Conservation (phyloP, 202 grass and related monocot genomes). For the Carex arenaria region DNA sequence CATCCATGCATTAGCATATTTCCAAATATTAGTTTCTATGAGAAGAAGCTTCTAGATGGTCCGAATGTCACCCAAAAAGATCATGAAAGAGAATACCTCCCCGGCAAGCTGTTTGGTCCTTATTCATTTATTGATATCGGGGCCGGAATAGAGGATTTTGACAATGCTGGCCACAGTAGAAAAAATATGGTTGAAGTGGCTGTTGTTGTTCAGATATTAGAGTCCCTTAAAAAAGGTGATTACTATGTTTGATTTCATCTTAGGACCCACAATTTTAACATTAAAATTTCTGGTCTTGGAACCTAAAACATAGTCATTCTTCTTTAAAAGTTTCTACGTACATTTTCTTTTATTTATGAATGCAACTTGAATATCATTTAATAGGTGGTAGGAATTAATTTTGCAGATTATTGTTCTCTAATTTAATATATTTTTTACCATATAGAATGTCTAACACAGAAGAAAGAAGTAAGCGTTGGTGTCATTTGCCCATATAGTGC, state of each 20-base stretch:
- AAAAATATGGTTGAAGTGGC: constrained; percentile 50
- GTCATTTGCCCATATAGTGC: constrained; percentile 67
- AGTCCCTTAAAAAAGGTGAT: constrained; percentile 34
- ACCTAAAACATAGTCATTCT: not conserved
- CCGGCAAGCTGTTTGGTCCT: constrained; percentile 38
- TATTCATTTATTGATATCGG: constrained; percentile 69
- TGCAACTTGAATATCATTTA: not conserved
- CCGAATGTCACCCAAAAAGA: constrained; percentile 33
- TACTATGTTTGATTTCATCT: not conserved
- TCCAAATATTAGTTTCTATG: constrained; percentile 47
- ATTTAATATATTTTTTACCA: not conserved
- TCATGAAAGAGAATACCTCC: constrained; percentile 26
- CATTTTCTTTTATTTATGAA: not conserved
- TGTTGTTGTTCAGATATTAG: constrained; percentile 37
- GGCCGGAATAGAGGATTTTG: constrained; percentile 34
- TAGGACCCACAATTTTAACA: not conserved
- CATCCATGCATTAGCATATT: constrained; percentile 72
- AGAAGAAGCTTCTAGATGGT: constrained; percentile 55
- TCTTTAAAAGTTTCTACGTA: not conserved
- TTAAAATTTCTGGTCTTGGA: not conserved
- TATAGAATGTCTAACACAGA: constrained; percentile 16
- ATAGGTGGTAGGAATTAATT: not conserved
- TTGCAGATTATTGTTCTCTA: not conserved
- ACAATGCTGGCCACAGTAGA: constrained; percentile 33
- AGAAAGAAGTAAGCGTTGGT: constrained; percentile 45